Base-by-base conservation (phyloP, 2,329 filamentous ascomycete genomes). In the Fusarium chaquense region DNA sequence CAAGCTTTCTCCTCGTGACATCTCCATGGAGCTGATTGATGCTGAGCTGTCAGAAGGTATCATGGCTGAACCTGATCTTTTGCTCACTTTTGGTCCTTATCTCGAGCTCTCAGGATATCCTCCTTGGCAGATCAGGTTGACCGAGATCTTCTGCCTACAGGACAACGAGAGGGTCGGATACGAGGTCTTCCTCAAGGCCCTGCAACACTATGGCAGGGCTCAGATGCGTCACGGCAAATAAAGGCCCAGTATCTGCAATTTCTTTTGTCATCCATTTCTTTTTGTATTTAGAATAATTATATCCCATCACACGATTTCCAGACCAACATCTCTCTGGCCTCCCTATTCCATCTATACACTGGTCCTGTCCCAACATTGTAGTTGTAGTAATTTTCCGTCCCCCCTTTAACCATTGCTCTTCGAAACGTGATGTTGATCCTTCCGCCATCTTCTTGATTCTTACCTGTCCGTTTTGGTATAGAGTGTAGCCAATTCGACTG, bases 101-200 rank as follows among this genome's bases (percentile, higher is more conserved):
- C 89, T 98, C 56, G 90, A 94, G 77, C 82, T 99, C 45, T 90
- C 93, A 56, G 94, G 96, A 12, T 99, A 98, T 78, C 96, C 96
- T 12, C 96, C 96, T 1, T 99, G 96, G 96, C 96, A 98, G 81
- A 87, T 98, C 66, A 88, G 96, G 44, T 83, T 99, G 76, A 98
- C 94, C 0, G 96, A 99, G 84, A 98, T 99, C 61, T 98, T 94
- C 78, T 88, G 90, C 74, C 83, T 92, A 15, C 86, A 87, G 59
- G 92, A 94, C 76, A 93, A 93, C 78, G 87, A 91, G 67, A 90
- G 90, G 2, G 94, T 99, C 20, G 94, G 94, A 45, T 99, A 99
- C 79, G 94, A 98, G 77, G 91, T 97, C 32, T 99, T 98, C 79
- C 84, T 98, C 69, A 87, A 91, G 68, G 95, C 91, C 1, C 82